A percentile compares a stretch with the other conserved stretches of the same genome.
phyloP scores from a whole-genome alignment of 2,329 filamentous ascomycete genomes.

The Byssochlamys sp. region DNA sequence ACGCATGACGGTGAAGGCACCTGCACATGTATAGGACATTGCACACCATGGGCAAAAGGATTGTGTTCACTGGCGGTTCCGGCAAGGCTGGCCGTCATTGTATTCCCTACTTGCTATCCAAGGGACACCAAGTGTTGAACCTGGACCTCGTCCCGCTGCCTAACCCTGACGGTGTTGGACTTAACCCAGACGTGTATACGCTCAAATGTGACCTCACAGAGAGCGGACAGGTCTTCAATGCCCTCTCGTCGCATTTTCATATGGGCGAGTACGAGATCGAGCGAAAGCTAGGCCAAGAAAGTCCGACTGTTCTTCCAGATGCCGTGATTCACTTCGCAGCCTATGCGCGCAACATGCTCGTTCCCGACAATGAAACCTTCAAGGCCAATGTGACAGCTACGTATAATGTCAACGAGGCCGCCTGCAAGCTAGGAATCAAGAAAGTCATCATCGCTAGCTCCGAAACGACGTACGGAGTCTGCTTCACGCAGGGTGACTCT shows the following conservation, averaged over 20 bases:
- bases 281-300: conserved; percentile 25
- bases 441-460: conserved; percentile 54
- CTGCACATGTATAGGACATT: too few species aligned
- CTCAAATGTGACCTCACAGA: conserved; percentile 48
- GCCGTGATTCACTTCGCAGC: conserved; percentile 55
- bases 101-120: conserved; percentile 43
- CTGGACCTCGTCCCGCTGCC: conserved; percentile 43
- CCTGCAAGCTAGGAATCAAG: conserved; percentile 51
- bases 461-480: conserved; percentile 54
- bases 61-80: conserved; percentile 40
- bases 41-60: too few species aligned
- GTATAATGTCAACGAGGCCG: conserved; percentile 56
- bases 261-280: conserved; percentile 41
- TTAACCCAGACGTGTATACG: conserved; percentile 42
- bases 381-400: conserved; percentile 46
- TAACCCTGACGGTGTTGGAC: conserved; percentile 12
- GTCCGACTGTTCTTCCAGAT: conserved; percentile 40
- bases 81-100: conserved; percentile 48
- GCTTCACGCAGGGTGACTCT: conserved; percentile 50
- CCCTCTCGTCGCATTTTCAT: conserved; percentile 48
- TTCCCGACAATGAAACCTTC: conserved; percentile 53
- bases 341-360: conserved; percentile 51
- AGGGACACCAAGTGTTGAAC: conserved; percentile 46
- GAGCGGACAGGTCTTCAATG: conserved; percentile 48
- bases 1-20: too few species aligned